A percentile compares a stretch with the other conserved stretches of the same genome.
Conservation (phyloP, 495 filamentous ascomycete species). For the Darksidea phi region DNA sequence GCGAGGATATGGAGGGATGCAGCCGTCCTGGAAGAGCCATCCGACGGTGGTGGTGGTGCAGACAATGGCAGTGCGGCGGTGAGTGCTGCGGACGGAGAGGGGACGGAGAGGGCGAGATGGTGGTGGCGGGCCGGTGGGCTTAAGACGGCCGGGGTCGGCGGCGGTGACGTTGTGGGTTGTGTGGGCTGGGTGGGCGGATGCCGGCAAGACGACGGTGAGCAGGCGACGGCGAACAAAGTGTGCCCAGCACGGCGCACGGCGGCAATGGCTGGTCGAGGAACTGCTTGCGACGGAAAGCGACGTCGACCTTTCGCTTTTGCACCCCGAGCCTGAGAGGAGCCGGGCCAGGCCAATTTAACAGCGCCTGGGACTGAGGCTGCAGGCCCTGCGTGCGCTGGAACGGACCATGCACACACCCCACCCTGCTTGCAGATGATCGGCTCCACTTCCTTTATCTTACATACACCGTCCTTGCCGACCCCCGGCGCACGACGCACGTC, state of each 20-base stretch:
- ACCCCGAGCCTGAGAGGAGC: neutral
- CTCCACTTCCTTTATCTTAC: constrained; percentile 7
- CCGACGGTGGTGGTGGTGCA: constrained; percentile 9
- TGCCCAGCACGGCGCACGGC: neutral
- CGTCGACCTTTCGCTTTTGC: no score
- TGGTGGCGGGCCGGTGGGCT: neutral
- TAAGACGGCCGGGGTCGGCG: neutral
- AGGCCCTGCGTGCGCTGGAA: no score
- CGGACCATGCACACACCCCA: neutral
- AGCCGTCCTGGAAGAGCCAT: constrained; percentile 24
- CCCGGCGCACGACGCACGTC: no score
- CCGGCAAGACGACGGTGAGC: neutral
- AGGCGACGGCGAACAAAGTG: neutral
- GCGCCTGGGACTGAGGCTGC: neutral
- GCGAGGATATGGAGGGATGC: constrained; percentile 5
- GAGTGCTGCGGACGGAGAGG: neutral
- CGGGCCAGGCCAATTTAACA: neutral
- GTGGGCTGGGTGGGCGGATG: neutral
- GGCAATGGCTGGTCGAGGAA: neutral
- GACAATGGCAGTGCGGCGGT: neutral
- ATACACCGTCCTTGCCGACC: constrained; percentile 3
- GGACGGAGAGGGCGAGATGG: neutral
- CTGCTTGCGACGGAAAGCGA: neutral
- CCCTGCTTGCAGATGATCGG: constrained; percentile 29
- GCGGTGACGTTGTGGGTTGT: neutral